Evolutionary conservation across 179 eudicot species (phyloP), one percentile per base, ranked within the genome.

Genomic region (Corrigiola litoralis): DNA sequence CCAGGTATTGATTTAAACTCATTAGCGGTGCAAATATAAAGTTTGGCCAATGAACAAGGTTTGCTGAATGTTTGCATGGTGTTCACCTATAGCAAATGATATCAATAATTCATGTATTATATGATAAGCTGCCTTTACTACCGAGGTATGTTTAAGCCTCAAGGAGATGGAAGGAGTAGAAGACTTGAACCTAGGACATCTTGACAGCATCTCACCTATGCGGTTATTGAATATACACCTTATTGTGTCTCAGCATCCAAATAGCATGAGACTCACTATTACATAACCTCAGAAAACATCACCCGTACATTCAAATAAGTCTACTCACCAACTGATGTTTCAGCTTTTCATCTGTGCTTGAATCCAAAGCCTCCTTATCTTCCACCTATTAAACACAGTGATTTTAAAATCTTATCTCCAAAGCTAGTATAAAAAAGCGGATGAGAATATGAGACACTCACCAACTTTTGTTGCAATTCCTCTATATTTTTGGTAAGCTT

Each of bases 401-500:
- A n/a, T 42, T 48, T 47, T 9, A 38, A 17, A 16, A 46, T 21
- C 58, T 53, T 37, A 29, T 18, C 48, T 32, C 31, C 9, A 37
- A 56, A 28, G 41, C 16, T 47, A 63, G 27, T 7, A 65, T 3
- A 62, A 44, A n/a, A n/a, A 65, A 14, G 32, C 38, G 60, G 50
- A 10, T 46, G 21, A 56, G n/a, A 54, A 34, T 28, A 61, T 63
- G 29, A 44, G 57, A 68, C 42, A 65, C 86, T 81, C 71, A 92
- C 98, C 87, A 77, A 45, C 70, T 75, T 82, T 61, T 58, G 72
- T 70, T 74, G 69, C 61, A 77, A 58, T 25, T 59, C 69, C 27
- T 87, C 96, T 57, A 88, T 78, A 65, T 84, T 77, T 69, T 58
- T 70, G 52, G 75, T 42, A 68, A 91, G 96, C 92, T 90, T 83